Evolutionary conservation across 2,329 filamentous ascomycete species (phyloP).

Genomic region (Colletotrichum sp.): DNA sequence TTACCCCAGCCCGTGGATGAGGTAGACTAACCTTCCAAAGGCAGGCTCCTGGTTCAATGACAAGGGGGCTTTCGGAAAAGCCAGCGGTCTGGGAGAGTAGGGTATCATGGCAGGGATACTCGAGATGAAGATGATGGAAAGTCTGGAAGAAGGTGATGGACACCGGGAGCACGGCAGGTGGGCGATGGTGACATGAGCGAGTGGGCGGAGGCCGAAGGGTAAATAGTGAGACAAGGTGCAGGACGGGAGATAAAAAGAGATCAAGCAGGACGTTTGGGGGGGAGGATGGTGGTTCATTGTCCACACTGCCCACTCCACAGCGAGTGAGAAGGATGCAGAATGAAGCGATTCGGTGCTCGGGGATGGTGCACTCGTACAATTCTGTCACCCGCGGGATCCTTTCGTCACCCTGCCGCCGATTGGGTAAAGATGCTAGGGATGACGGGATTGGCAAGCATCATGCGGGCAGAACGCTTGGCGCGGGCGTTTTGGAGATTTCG

Average conservation of each 20-base stretch:
- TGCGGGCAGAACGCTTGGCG: slow-evolving; percentile 19
- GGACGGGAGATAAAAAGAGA: neutral
- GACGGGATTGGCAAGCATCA: slow-evolving; percentile 15
- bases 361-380: neutral
- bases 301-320: neutral
- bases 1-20: neutral
- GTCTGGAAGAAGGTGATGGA: neutral
- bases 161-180: neutral
- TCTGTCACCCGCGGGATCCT: neutral
- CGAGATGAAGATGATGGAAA: neutral
- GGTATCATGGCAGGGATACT: neutral
- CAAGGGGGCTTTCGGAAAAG: neutral
- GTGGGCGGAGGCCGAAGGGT: neutral
- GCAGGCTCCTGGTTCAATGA: neutral
- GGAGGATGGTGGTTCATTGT: neutral
- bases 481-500: slow-evolving; percentile 13
- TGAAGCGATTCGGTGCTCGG: neutral
- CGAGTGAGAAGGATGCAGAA: neutral
- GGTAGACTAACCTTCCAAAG: neutral
- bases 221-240: neutral
- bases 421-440: slow-evolving; percentile 10
- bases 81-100: neutral
- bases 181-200: neutral
- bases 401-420: neutral
- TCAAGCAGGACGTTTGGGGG: neutral